phyloP scores from a whole-genome alignment of 148 eudicot species.

The Oxyria digyna region DNA sequence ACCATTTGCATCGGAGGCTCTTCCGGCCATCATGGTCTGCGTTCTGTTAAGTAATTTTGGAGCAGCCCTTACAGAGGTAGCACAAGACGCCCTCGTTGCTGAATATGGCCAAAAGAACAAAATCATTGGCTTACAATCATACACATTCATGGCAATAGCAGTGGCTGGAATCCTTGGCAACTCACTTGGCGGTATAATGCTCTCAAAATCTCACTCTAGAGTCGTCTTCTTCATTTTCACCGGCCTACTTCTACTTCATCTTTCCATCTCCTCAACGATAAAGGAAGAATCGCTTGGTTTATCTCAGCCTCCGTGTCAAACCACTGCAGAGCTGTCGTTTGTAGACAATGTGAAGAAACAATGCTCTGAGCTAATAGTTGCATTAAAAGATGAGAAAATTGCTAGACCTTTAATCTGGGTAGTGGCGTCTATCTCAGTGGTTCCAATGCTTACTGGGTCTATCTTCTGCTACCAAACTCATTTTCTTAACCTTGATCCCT shows the following conservation, averaged over 20 bases:
- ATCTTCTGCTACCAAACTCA: conserved; percentile 86
- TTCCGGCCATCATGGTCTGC: conserved; percentile 55
- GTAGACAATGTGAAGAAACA: conserved; percentile 33
- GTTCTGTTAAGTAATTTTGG: conserved; percentile 79
- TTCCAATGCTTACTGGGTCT: conserved; percentile 74
- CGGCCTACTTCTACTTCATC: conserved; percentile 37
- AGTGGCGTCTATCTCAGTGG: conserved; percentile 48
- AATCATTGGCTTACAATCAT: conserved; percentile 64
- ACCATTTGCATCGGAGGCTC: conserved; percentile 49
- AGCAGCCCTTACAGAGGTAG: conserved; percentile 81
- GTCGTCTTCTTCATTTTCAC: conserved; percentile 42
- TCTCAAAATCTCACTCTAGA: conserved; percentile 45
- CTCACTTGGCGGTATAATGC: conserved; percentile 58
- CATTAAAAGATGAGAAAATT: conserved; percentile 36
- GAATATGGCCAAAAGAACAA: conserved; percentile 72
- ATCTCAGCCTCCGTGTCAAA: conserved; percentile 18
- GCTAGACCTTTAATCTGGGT: conserved; percentile 55
- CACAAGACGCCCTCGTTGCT: conserved; percentile 80
- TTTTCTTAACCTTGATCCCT: conserved; percentile 55
- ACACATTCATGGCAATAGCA: conserved; percentile 79
- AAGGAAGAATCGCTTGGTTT: conserved; percentile 59
- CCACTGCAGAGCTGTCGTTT: conserved; percentile 13
- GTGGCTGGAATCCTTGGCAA: conserved; percentile 79
- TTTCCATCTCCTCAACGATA: conserved; percentile 30
- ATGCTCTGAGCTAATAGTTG: conserved; percentile 42